phyloP scores from a whole-genome alignment of 2,329 filamentous ascomycete species.

The Fusarium sp. region DNA sequence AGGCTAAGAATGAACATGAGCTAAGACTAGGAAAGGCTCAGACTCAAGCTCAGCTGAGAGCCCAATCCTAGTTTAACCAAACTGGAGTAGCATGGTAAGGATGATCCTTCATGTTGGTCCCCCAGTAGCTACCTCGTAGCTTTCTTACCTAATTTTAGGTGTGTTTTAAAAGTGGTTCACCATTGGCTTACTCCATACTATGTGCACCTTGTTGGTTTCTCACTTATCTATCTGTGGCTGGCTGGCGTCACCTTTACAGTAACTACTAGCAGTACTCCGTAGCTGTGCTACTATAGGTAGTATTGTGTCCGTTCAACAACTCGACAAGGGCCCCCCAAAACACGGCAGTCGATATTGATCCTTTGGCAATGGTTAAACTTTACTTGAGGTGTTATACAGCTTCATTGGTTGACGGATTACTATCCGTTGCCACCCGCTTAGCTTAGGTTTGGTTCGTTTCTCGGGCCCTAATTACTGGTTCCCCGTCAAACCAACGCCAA shows the following conservation, averaged over 20 bases:
- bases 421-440: background rate
- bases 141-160: constrained; percentile 2
- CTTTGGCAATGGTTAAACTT: constrained; percentile 11
- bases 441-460: constrained; percentile 6
- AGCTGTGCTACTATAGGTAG: background rate
- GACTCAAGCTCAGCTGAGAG: background rate
- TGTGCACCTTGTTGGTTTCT: background rate
- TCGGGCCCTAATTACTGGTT: constrained; percentile 12
- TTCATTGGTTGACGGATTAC: constrained; percentile 10
- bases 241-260: background rate
- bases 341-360: constrained; percentile 20
- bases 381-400: background rate
- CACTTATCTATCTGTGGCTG: background rate
- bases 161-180: constrained; percentile 3
- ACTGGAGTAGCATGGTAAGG: constrained; percentile 3
- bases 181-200: background rate
- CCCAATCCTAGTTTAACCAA: background rate
- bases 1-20: background rate
- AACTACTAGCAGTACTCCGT: background rate
- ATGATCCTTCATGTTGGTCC: constrained; percentile 21
- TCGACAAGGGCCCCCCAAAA: background rate
- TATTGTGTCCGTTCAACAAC: background rate
- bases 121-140: background rate
- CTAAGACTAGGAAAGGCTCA: constrained; percentile 2
- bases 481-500: constrained; percentile 13